Base-by-base conservation (phyloP, 2,329 filamentous ascomycete genomes). In the Pseudogymnoascus sp. region DNA sequence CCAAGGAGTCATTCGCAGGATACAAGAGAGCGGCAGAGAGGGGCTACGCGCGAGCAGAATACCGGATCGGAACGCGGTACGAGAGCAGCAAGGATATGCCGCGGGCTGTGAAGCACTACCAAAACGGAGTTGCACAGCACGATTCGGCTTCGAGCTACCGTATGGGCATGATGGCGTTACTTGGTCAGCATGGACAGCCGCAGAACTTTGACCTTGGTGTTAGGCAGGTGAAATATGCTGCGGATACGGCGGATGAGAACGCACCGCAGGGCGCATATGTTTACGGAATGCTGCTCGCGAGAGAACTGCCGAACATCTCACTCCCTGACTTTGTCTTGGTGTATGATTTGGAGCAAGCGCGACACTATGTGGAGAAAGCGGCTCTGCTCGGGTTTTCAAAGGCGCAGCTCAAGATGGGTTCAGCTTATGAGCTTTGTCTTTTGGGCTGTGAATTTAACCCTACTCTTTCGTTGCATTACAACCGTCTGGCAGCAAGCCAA, bases 61-160 rank as follows among this genome's bases (percentile, higher is more conserved):
- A 99, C 74, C 86, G 94, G 54, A 96, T 99, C 76, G 94, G 94
- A 64, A 99, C 97, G 93, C 88, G 97, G 62, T 97, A 92, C 72
- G 94, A 99, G 75, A 91, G 89, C 72, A 93, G 91, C 4, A 96
- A 96, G 70, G 93, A 99, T 70, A 87, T 91, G 63, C 82, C 87
- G 64, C 97, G 96, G 73, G 94, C 94, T 5, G 86, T 97, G 70
- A 86, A 88, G 69, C 92, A 97, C 74, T 99, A 97, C 74, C 85
- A 91, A 66, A 82, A 84, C 57, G 94, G 94, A 58, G 86, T 94
- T 58, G 82, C 85, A 58, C 78, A 87, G 67, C 86, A 87, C 22
- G 94, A 99, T 75, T 96, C 94, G 14, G 94, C 94, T 3, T 92
- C 91, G 4, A 88, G 78, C 62, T 84, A 92, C 76, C 86, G 94